Conservation (phyloP, 208 protist genomes). For the Leishmania amazonensis region DNA sequence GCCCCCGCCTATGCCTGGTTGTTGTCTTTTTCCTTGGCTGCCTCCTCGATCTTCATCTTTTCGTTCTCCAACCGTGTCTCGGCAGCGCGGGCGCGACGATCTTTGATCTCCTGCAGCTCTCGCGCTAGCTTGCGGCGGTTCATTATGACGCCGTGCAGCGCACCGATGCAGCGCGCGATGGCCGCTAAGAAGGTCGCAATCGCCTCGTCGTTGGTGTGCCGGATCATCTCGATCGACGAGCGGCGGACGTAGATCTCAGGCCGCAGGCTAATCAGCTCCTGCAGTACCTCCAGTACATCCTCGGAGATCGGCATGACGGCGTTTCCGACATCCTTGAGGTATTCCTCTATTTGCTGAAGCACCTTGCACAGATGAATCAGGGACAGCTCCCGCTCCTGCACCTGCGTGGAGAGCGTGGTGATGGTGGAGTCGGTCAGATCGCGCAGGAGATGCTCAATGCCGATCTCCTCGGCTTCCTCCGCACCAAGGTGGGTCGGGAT, state of each 20-base stretch:
- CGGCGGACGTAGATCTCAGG: constrained; percentile 83
- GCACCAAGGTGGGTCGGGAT: constrained; percentile 95
- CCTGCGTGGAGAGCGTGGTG: constrained; percentile 94
- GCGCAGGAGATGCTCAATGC: constrained; percentile 99
- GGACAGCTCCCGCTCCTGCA: constrained; percentile 94
- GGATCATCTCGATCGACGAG: constrained; percentile 87
- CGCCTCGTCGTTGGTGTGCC: constrained; percentile 83
- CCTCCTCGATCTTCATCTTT: constrained; percentile 61
- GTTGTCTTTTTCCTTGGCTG: constrained; percentile 33
- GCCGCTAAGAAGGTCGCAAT: constrained; percentile 87
- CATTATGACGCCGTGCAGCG: constrained; percentile 85
- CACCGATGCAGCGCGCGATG: constrained; percentile 78
- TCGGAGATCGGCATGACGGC: constrained; percentile 78
- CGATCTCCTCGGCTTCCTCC: constrained; percentile 99
- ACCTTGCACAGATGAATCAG: constrained; percentile 92
- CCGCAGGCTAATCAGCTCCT: constrained; percentile 89
- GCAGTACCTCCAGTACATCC: constrained; percentile 87
- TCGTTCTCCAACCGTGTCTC: constrained; percentile 71
- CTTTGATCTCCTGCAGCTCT: constrained; percentile 73
- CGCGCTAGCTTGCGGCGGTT: constrained; percentile 80
- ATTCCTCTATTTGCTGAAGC: constrained; percentile 91
- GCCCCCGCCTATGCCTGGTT: not conserved
- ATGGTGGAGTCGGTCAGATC: constrained; percentile 98
- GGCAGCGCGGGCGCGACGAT: constrained; percentile 52
- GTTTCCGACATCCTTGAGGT: constrained; percentile 86